These are phyloP conservation scores for Phyllostachys edulis DNA, from an alignment of 176 grass and related monocot species.

Conservation along the genomic window DNA sequence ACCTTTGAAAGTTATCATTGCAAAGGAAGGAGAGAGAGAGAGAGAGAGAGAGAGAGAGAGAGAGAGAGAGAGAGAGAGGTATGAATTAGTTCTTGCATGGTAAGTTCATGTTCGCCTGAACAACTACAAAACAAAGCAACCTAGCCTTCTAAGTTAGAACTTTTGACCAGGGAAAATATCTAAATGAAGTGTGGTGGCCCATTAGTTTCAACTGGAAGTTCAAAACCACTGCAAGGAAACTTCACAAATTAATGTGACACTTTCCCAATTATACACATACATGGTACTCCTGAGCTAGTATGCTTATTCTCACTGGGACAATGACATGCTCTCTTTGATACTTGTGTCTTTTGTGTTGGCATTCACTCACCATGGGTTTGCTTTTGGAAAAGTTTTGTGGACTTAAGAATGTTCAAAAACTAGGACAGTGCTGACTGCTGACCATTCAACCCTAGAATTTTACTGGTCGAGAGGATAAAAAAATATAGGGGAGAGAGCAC, in stretches of 20 bases:
- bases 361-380: constrained; percentile 26
- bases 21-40: background rate
- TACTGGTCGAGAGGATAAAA: background rate
- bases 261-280: background rate
- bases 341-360: constrained; percentile 24
- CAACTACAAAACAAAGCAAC: background rate
- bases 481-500: background rate
- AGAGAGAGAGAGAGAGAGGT: background rate
- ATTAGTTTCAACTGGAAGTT: background rate
- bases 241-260: background rate
- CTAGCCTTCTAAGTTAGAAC: background rate
- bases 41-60: background rate
- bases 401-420: constrained; percentile 41
- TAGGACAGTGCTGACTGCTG: constrained; percentile 20
- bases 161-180: background rate
- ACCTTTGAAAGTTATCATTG: background rate
- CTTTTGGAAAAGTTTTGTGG: constrained; percentile 38
- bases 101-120: background rate
- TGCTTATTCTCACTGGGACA: constrained; percentile 17
- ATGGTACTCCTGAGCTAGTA: background rate
- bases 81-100: background rate
- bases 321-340: background rate
- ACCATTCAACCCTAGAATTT: constrained; percentile 39
- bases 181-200: background rate
- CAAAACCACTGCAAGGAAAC: background rate